phyloP scores from a whole-genome alignment of 495 filamentous ascomycete genomes.

The Daldinia childiae region DNA sequence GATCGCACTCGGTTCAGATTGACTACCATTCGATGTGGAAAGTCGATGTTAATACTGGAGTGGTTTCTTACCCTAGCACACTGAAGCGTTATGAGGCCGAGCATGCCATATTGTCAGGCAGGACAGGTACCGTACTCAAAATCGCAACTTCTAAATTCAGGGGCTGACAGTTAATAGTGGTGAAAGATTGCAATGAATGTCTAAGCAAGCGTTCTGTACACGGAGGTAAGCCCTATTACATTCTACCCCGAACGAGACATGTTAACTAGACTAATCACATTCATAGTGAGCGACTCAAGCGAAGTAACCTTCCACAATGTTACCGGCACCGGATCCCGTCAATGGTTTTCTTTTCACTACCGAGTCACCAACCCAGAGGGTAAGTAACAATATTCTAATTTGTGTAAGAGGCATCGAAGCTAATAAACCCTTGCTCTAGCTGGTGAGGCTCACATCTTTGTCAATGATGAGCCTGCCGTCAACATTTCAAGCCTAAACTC shows the following conservation, averaged over 20 bases:
- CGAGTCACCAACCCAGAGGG: conserved; percentile 45
- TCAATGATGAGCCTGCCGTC: conserved; percentile 50
- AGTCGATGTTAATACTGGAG: conserved; percentile 54
- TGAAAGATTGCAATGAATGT: conserved; percentile 43
- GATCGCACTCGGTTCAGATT: conserved; percentile 47
- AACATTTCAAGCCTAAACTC: conserved; percentile 55
- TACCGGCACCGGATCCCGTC: conserved; percentile 49
- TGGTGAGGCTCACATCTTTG: conserved; percentile 52
- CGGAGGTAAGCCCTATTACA: conserved; percentile 31
- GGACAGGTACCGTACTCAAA: conserved; percentile 39
- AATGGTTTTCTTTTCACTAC: conserved; percentile 58
- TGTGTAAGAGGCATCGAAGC: neutral
- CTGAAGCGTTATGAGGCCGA: conserved; percentile 50
- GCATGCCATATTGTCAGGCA: conserved; percentile 44
- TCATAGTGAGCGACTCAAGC: conserved; percentile 28
- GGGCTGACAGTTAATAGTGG: conserved; percentile 27
- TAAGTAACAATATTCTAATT: conserved; percentile 21
- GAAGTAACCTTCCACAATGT: conserved; percentile 53
- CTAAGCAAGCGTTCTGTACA: conserved; percentile 47
- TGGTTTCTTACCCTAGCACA: conserved; percentile 47
- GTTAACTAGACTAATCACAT: conserved; percentile 13
- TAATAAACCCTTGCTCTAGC: conserved; percentile 25
- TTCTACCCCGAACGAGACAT: neutral
- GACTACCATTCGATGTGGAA: conserved; percentile 59
- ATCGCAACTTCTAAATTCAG: neutral